Base-by-base conservation (phyloP, 768 basidiomycete species). In the Hysterangium stoloniferum region DNA sequence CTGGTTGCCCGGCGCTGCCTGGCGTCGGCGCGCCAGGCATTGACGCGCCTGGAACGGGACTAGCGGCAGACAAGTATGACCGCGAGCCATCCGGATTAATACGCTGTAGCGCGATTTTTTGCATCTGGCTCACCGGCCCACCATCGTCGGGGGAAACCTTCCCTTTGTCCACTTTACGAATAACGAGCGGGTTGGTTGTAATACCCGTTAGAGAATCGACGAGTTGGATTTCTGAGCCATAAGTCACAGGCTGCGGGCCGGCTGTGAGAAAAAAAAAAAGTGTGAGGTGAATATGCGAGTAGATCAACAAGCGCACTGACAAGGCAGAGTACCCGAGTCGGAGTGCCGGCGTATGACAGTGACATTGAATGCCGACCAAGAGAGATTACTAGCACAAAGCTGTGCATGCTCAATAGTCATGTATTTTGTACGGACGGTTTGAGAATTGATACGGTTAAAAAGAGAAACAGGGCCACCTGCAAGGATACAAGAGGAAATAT, bases 391-490 rank as follows among this genome's bases (percentile, higher is more conserved):
- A n/a, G 91, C 88, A 68, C 85, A 86, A 52, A 91, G 70, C 61
- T 83, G 80, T 45, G 77, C 80, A 58, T 82, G 79, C 58, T 94
- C 90, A 63, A 94, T 84, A 48, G 87, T 89, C 88, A 97, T 92
- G 67, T 94, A 97, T 72, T 95, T 95, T 52, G 93, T 96, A 62
- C 93, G 84, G 53, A 95, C 92, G 33, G 93, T 92, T 69, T 97
- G 93, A 12, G 88, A 89, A 68, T 95, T 93, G 75, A 97, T 91
- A 61, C 93, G 85, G 65, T 93, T 92, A 76, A 93, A 95, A 41
- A 97, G 77, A 47, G 90, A 89, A 45, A 97, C 88, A 31, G 90
- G 86, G 19, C 89, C 86, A 42, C 87, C 86, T 25, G 84, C 85
- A 48, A 91, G 76, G 65, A 96, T 91, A 70, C 91, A 94, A 19